Percentiles rank a stretch among this genome's conserved stretches.
These are phyloP conservation scores for Melampsora medusae DNA, from an alignment of 1,284 basidiomycete genomes.

Conservation along the genomic window DNA sequence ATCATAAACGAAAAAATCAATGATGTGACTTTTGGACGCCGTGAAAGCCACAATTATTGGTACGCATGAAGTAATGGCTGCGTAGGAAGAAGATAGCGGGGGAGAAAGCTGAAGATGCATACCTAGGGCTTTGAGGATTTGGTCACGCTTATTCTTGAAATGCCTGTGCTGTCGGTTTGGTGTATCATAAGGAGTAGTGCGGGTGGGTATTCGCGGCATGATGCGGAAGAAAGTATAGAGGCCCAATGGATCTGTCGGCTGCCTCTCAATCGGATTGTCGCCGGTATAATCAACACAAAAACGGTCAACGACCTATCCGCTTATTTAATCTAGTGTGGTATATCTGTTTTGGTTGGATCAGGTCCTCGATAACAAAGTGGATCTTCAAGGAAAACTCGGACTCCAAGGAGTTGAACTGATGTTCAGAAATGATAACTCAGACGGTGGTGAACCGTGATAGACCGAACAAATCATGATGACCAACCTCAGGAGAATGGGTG, in stretches of 20 bases:
- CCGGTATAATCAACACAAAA: not conserved
- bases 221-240: slow-evolving; percentile 3
- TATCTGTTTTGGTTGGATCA: slow-evolving; percentile 4
- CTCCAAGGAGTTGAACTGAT: not conserved
- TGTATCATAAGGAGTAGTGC: slow-evolving; percentile 60
- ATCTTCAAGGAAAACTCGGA: not conserved
- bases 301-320: not conserved
- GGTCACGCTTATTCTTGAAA: slow-evolving; percentile 61
- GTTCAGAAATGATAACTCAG: not conserved
- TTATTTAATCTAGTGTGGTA: slow-evolving; percentile 3
- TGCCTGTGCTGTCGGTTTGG: slow-evolving; percentile 60
- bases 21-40: slow-evolving; percentile 44
- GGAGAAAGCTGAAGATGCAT: slow-evolving; percentile 18
- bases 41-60: too few relatives aligned
- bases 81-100: not conserved
- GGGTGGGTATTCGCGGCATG: slow-evolving; percentile 61
- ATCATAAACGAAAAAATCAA: slow-evolving; percentile 3
- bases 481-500: not conserved
- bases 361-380: not conserved
- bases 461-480: not conserved
- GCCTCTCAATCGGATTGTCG: slow-evolving; percentile 6
- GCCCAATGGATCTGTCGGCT: not conserved
- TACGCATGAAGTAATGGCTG: not conserved
- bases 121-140: slow-evolving; percentile 60
- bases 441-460: not conserved